Evolutionary conservation across 2,329 filamentous ascomycete genomes (phyloP), one percentile per base, ranked within the genome.

Genomic region (Fusarium brachygibbosum): DNA sequence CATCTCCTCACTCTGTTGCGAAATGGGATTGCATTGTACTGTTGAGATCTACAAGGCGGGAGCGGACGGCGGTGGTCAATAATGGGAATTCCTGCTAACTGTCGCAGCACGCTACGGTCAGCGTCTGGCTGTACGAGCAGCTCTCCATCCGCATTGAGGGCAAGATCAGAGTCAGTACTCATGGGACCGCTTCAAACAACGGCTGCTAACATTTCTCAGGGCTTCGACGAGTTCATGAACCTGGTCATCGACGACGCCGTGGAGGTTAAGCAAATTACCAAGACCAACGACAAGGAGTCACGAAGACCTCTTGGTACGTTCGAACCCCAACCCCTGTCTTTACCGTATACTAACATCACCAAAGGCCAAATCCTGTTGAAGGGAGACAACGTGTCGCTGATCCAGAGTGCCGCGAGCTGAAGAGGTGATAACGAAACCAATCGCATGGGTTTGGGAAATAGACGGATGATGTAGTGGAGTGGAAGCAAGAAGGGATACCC

Each of bases 161-260:
- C 67, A 97, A 95, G 83, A 97, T 99, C 72, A 89, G 96, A 76
- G 95, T 97, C 80, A 69, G 90, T 81, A 41, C n/a, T 32, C 5
- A n/a, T 29, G 6, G 6, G 17, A 40, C 35, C 29, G 25, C 31
- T 28, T 23, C 17, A 23, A 9, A 21, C 5, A n/a, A 25, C 23
- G 44, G 16, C 7, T 38, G 19, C 62, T 73, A 41, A 59, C 42
- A 23, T 35, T 40, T 3, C n/a, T 5, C 10, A 97, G 94, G 94
- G 96, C 16, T 99, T 99, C 73, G 96, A 99, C 79, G 96, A 99
- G 81, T 99, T 98, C 83, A 98, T 99, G 94, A 99, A 99, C 83
- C 85, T 99, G 50, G 96, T 98, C 38, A 88, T 97, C 71, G 96
- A 99, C 77, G 94, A 99, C 75, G 96, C 96, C 31, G 89, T 98